Evolutionary conservation across 805 yeast genomes (phyloP), one percentile per base, ranked within the genome.

Genomic region (Cyberlindnera meyerae): DNA sequence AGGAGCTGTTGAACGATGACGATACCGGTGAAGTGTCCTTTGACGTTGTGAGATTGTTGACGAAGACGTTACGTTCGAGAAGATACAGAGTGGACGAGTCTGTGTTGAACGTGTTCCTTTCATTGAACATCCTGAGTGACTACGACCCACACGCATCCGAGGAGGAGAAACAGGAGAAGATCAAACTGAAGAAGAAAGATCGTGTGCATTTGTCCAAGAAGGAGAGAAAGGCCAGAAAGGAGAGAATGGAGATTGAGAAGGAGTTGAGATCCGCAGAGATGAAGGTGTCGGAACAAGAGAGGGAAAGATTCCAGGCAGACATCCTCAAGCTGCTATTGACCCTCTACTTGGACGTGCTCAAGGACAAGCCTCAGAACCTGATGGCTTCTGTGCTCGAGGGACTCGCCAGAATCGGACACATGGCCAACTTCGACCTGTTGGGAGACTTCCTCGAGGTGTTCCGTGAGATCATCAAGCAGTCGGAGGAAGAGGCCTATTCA

Each of bases 331-430:
- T 73, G 53, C 68, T 88, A 20, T 67, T 93, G 42, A 70, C 81
- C 1, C 61, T 86, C 15, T 93, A 93, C 56, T 64, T 93, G 47
- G 88, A 84, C 46, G 75, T 90, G 21, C 66, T 93, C 44, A 82
- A 74, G 56, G 71, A 71, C 13, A 70, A 76, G 30, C 73, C 79
- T 14, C 73, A 77, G 26, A 71, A 74, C 14, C 65, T 93, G 36
- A 78, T 87, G 68, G 96, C 94, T 7, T 71, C 90, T 0, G 94
- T 90, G 0, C 66, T 93, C 37, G 97, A 93, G 63, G 97, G 97
- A 4, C 63, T 93, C 39, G 84, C 97, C 1, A 77, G 77, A 54
- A 88, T 81, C 55, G 96, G 97, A 3, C 93, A 82, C 52, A 79
- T 89, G 79, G 88, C 94, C 17, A 93, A 93, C 55, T 77, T 90